Base-by-base conservation (phyloP, 2,329 filamentous ascomycete species). In the Claviceps sp. region DNA sequence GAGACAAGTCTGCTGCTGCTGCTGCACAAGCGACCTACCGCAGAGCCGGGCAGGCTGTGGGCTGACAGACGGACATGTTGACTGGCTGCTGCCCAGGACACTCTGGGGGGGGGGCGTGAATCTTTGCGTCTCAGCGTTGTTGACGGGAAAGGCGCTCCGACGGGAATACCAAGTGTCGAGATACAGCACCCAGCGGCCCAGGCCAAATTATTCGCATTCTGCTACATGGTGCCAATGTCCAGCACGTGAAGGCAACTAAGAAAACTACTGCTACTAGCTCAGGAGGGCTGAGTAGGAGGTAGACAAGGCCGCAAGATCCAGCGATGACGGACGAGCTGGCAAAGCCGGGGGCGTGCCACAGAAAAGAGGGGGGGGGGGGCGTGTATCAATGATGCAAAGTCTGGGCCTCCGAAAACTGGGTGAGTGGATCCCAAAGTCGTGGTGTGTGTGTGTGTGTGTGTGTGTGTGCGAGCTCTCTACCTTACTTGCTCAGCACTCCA, bases 231-330 rank as follows among this genome's bases (percentile, higher is more conserved):
- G 16, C 6, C 23, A 34, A 14, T 48, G 51, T 49, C 50, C 45
- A 52, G 51, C 45, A 52, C 36, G 39, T 53, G 48, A 36, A 50
- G 45, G 22, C 50, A 53, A 51, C 52, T 42, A 50, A 47, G 46
- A 26, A 49, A 43, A 52, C 52, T 54, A 54, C 49, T 54, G 53
- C 54, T 60, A 59, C 63, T 68, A 68, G 65, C 62, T 64, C 55
- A 58, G 63, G 60, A 68, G 64, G 66, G 66, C 66, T 68, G 66
- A 68, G 64, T 55, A 61, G 59, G 38, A 61, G 59, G 38, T 29
- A 29, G 26, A 8, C 26, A 29, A 29, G 26, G 26, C 26, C 26
- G 26, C 50, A 43, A 37, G 61, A 58, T 56, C 58, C 53, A 59
- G 58, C 55, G 36, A 50, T 50, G 51, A 49, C 49, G 52, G 48